Percentiles rank a stretch among this genome's conserved stretches.
phyloP scores from a whole-genome alignment of 73 alveolate species.

The Paramecium sonneborni region DNA sequence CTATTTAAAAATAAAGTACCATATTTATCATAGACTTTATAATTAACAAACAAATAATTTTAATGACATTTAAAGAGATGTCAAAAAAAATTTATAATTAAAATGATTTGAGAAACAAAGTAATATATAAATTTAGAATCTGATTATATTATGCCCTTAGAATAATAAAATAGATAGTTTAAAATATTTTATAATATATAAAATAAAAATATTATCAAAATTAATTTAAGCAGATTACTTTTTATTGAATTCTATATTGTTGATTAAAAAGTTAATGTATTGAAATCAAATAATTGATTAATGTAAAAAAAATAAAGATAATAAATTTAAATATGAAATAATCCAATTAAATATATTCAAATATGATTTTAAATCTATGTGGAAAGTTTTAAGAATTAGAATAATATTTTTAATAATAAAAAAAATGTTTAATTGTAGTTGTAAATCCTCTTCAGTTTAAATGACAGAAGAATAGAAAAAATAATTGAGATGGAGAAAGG shows the following conservation, averaged over 20 bases:
- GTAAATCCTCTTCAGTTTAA: background rate
- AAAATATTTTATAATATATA: background rate
- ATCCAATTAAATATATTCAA: background rate
- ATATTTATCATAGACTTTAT: no score
- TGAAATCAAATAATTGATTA: background rate
- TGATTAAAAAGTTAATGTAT: background rate
- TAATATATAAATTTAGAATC: background rate
- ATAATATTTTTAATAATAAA: background rate
- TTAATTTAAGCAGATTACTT: background rate
- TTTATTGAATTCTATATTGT: background rate
- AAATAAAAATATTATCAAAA: background rate
- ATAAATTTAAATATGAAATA: background rate
- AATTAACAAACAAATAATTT: no score
- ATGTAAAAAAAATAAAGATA: background rate
- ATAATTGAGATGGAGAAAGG: constrained; percentile 18
- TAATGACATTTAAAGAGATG: no score
- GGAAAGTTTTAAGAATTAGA: background rate
- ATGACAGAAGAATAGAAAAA: constrained; percentile 18
- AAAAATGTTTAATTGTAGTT: background rate
- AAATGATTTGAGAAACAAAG: no score
- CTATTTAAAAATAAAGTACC: no score
- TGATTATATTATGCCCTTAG: background rate
- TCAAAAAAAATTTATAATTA: no score
- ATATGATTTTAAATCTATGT: background rate
- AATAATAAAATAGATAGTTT: background rate